Conservation (phyloP, 148 eudicot genomes). For the Camellia lanceoleosa region DNA sequence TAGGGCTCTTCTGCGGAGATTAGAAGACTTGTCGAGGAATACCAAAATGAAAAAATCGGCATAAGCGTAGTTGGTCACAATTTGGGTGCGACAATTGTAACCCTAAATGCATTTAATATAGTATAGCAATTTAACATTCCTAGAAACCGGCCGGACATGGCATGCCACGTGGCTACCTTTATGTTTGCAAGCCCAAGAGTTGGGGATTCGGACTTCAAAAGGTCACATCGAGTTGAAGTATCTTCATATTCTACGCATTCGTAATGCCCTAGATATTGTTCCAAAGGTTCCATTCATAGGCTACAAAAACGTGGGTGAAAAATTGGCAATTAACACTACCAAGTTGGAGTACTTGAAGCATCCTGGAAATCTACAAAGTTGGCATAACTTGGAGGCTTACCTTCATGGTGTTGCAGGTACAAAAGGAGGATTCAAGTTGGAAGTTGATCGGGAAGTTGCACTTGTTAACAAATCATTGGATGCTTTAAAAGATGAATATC, state of each 20-base stretch:
- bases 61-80: constrained; percentile 58
- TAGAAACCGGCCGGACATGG: no score
- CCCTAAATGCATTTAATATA: constrained; percentile 43
- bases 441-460: constrained; percentile 45
- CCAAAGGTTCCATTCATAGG: constrained; percentile 44
- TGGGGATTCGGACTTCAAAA: constrained; percentile 43
- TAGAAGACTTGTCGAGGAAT: constrained; percentile 32
- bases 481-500: constrained; percentile 47
- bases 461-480: constrained; percentile 45
- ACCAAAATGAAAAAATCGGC: constrained; percentile 49
- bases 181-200: constrained; percentile 53
- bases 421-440: constrained; percentile 44
- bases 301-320: constrained; percentile 46
- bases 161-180: constrained; percentile 45
- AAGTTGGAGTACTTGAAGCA: constrained; percentile 44
- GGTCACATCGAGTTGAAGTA: constrained; percentile 18
- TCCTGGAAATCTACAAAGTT: constrained; percentile 36
- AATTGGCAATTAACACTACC: constrained; percentile 41
- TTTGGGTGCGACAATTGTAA: constrained; percentile 48
- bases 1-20: constrained; percentile 50
- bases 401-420: constrained; percentile 68
- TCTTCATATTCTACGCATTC: constrained; percentile 34
- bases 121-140: constrained; percentile 37
- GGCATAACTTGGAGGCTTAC: constrained; percentile 64
- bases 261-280: constrained; percentile 39